A percentile compares a stretch with the other conserved stretches of the same genome.
Evolutionary conservation across 2,329 filamentous ascomycete species (phyloP).

Genomic region (Daldinia sp.): DNA sequence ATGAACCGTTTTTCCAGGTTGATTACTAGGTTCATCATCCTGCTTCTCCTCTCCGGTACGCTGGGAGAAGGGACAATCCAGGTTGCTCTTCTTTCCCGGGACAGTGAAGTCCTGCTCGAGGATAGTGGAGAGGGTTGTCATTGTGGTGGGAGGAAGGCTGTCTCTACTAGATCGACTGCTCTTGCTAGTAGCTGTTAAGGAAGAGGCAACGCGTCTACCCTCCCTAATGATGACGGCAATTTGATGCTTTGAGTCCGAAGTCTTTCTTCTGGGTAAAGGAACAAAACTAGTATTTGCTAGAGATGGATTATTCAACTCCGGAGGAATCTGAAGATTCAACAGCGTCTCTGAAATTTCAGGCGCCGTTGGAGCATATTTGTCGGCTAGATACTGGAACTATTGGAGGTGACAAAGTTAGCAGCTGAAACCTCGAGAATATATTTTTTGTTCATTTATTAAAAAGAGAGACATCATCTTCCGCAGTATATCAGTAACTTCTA

Average conservation of each 20-base stretch:
- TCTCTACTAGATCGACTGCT: slow-evolving; percentile 60
- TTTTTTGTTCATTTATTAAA: slow-evolving; percentile 12
- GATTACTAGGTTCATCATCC: slow-evolving; percentile 41
- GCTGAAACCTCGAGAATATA: slow-evolving; percentile 2
- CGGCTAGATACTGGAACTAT: slow-evolving; percentile 71
- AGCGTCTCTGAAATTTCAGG: slow-evolving; percentile 72
- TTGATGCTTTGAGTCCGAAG: slow-evolving; percentile 61
- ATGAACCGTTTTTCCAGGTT: slow-evolving; percentile 53
- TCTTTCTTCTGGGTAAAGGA: slow-evolving; percentile 61
- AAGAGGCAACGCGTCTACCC: slow-evolving; percentile 66
- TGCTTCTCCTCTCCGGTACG: slow-evolving; percentile 51
- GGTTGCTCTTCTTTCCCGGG: slow-evolving; percentile 76
- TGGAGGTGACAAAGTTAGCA: slow-evolving; percentile 30
- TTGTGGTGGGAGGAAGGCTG: slow-evolving; percentile 55
- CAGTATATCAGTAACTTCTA: slow-evolving; percentile 52
- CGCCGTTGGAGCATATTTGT: slow-evolving; percentile 72
- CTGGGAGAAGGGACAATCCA: slow-evolving; percentile 80
- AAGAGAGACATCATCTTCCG: slow-evolving; percentile 3
- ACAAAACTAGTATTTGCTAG: slow-evolving; percentile 60
- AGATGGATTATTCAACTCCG: slow-evolving; percentile 57
- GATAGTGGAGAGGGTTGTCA: slow-evolving; percentile 68
- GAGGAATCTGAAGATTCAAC: slow-evolving; percentile 71
- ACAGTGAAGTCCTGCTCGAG: slow-evolving; percentile 93
- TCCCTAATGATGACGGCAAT: slow-evolving; percentile 71
- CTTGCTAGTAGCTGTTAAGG: slow-evolving; percentile 60